phyloP scores from a whole-genome alignment of 139 green algal genomes.

The Chlorella sp. region DNA sequence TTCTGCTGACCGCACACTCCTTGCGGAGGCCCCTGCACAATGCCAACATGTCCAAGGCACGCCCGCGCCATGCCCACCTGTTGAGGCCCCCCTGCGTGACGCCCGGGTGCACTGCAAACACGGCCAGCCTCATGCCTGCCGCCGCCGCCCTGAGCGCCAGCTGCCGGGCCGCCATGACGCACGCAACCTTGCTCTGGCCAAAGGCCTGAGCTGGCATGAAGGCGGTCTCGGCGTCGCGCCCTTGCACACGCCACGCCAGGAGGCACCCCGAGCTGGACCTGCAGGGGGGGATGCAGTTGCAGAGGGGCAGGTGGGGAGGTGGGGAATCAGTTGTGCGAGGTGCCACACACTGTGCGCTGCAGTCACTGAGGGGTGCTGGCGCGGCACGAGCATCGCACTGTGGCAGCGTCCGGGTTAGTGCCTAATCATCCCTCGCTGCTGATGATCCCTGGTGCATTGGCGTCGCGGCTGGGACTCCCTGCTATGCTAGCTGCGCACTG shows the following conservation, averaged over 20 bases:
- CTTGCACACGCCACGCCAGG: background rate
- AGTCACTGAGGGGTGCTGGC: no score
- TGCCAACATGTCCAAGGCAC: background rate
- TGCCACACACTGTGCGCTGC: no score
- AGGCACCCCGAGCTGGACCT: background rate
- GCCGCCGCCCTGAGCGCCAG: background rate
- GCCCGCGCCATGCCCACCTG: background rate
- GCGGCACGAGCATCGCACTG: no score
- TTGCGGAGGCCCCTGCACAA: no score
- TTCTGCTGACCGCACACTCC: no score
- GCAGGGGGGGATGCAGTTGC: no score
- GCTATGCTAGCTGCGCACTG: background rate
- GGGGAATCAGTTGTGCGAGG: no score
- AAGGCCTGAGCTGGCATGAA: background rate
- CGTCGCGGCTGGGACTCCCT: no score
- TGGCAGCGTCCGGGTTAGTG: no score
- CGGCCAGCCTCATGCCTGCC: background rate
- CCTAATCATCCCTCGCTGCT: no score
- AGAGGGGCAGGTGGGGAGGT: no score
- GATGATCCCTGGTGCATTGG: no score
- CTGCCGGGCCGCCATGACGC: background rate
- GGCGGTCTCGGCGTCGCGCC: background rate
- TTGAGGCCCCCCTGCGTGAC: conserved; percentile 2
- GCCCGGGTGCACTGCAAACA: background rate
- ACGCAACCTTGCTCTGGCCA: background rate